Base-by-base conservation (phyloP, 2,329 filamentous ascomycete species). In the Calonectria naviculata region DNA sequence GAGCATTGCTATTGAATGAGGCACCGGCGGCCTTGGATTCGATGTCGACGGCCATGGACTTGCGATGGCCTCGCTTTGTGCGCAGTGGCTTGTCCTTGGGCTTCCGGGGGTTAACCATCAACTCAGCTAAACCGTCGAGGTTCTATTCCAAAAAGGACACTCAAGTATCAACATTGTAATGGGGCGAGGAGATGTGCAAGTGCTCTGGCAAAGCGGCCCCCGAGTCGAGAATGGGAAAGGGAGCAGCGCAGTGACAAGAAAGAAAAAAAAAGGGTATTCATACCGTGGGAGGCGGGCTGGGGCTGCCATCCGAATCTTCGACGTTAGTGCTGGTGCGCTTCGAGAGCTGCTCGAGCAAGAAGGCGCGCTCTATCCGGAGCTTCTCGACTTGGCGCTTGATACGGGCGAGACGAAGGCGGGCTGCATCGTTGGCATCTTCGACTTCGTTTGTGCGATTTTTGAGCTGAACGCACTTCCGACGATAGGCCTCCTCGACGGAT, bases 401-500 rank as follows among this genome's bases (percentile, higher is more conserved):
- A 58, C 95, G 93, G 46, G 90, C 87, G 74, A 98, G 93, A 63
- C 95, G 93, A 65, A 94, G 87, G 65, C 94, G 91, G 56, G 94
- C 93, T 68, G 93, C 90, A 78, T 98, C 95, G 82, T 98, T 98
- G 80, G 95, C 93, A 71, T 95, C 92, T 82, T 98, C 95, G 78
- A 98, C 94, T 82, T 98, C 95, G 81, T 92, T 93, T 74, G 97
- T 94, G 72, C 97, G 93, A 78, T 94, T 93, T 85, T 97, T 97
- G 26, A 99, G 90, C 78, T 97, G 94, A 81, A 98, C 95, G 83
- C 96, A 98, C 90, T 99, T 98, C 75, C 94, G 91, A 79, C 97
- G 95, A 85, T 98, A 99, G 62, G 96, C 95, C 82, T 96, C 93
- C 84, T 99, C 96, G 73, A 98, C 95, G 19, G 95, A 97, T 19